These are phyloP conservation scores for Prillingera fragicola DNA, from an alignment of 1,284 basidiomycete genomes.

Conservation along the genomic window DNA sequence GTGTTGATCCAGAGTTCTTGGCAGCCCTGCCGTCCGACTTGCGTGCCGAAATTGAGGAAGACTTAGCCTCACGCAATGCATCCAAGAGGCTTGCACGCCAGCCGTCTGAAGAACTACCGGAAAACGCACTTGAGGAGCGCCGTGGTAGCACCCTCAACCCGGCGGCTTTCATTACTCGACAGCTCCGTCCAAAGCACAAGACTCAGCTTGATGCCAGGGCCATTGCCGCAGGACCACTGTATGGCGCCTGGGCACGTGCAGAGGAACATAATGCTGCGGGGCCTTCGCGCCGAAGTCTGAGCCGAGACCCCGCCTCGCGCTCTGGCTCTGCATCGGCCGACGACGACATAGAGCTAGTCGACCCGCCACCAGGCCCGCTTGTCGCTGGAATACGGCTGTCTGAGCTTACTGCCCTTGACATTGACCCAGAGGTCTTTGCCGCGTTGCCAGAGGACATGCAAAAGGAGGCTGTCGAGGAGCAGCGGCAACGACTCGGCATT, in stretches of 20 bases:
- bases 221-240: conserved; percentile 34
- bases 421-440: conserved; percentile 65
- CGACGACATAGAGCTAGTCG: conserved; percentile 3
- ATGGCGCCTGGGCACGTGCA: conserved; percentile 29
- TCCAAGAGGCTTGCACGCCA: neutral
- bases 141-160: conserved; percentile 11
- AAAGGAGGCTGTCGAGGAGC: conserved; percentile 63
- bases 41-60: conserved; percentile 28
- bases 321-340: neutral
- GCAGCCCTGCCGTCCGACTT: conserved; percentile 35
- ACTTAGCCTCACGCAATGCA: conserved; percentile 19
- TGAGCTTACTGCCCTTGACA: conserved; percentile 59
- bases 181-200: conserved; percentile 41
- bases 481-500: conserved; percentile 18
- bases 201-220: conserved; percentile 32
- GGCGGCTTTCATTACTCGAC: conserved; percentile 41
- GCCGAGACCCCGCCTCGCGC: neutral
- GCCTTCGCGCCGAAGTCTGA: neutral
- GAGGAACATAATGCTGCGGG: neutral
- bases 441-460: conserved; percentile 67
- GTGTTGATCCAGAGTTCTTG: conserved; percentile 40
- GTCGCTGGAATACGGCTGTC: conserved; percentile 38
- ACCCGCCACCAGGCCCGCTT: too few relatives aligned
- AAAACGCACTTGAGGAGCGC: neutral
- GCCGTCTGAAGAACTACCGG: neutral